Percentiles rank a stretch among this genome's conserved stretches.
phyloP scores from a whole-genome alignment of 805 yeast genomes.

The Jamesozyma spencerorum region DNA sequence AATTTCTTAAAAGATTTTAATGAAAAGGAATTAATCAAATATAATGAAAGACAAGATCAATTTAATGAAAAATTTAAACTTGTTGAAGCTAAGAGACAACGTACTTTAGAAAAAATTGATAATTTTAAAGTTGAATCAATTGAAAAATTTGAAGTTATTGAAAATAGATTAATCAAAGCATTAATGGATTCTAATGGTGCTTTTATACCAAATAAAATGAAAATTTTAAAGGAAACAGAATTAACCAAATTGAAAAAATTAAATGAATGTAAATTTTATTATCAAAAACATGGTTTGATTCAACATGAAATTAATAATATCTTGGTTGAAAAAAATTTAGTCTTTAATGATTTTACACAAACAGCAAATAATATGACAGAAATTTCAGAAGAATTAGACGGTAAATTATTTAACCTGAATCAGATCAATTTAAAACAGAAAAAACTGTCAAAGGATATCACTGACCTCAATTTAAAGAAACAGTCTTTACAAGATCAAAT shows the following conservation, averaged over 20 bases:
- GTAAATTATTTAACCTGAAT: constrained; percentile 19
- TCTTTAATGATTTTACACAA: constrained; percentile 14
- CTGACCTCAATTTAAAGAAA: constrained; percentile 11
- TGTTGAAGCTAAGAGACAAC: constrained; percentile 17
- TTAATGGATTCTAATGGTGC: constrained; percentile 17
- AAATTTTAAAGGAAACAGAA: constrained; percentile 22
- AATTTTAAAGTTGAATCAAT: constrained; percentile 17
- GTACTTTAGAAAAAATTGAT: constrained; percentile 15
- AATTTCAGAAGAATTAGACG: constrained; percentile 21
- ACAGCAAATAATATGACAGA: constrained; percentile 17
- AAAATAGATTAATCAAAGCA: constrained; percentile 15
- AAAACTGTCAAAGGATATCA: constrained; percentile 16
- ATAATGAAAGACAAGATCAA: constrained; percentile 14
- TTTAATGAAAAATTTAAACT: constrained; percentile 14
- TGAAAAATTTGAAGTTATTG: constrained; percentile 20
- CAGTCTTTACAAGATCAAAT: constrained; percentile 14
- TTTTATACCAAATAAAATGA: constrained; percentile 16
- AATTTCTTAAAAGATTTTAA: constrained; percentile 13
- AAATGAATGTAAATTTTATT: constrained; percentile 17
- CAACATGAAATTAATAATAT: constrained; percentile 23
- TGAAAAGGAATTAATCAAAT: constrained; percentile 10
- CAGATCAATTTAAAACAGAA: constrained; percentile 15
- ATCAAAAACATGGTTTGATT: constrained; percentile 16
- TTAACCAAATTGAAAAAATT: constrained; percentile 20
- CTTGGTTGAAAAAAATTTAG: constrained; percentile 12